A percentile compares a stretch with the other conserved stretches of the same genome.
These are phyloP conservation scores for Pholiota conissans DNA, from an alignment of 768 basidiomycete genomes.

Conservation along the genomic window DNA sequence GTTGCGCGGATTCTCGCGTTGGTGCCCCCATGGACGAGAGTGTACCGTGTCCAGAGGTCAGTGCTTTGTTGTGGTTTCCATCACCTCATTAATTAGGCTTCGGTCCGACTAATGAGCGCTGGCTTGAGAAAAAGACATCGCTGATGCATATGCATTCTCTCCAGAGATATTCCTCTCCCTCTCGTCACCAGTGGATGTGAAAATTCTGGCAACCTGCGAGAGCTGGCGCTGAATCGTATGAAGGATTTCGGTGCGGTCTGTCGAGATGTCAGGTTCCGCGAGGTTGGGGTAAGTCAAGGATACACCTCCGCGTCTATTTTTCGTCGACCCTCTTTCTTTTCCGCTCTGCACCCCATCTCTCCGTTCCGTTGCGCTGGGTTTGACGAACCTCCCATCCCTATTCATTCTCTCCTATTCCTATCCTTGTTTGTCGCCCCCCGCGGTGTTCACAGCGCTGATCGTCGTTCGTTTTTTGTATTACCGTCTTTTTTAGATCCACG, in stretches of 20 bases:
- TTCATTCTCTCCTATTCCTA: neutral
- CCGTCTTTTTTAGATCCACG: slow-evolving; percentile 95
- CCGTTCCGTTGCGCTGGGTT: slow-evolving; percentile 1
- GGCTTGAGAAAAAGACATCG: slow-evolving; percentile 10
- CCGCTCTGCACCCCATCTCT: slow-evolving; percentile 2
- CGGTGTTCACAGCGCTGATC: slow-evolving; percentile 1
- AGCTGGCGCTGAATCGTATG: slow-evolving; percentile 95
- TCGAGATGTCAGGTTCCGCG: slow-evolving; percentile 94
- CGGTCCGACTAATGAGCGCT: slow-evolving; percentile 8
- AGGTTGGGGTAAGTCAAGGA: slow-evolving; percentile 81
- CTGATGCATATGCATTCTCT: slow-evolving; percentile 10
- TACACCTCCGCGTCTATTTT: neutral
- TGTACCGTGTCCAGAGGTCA: slow-evolving; percentile 95
- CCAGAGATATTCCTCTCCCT: slow-evolving; percentile 94
- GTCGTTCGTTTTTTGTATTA: slow-evolving; percentile 8
- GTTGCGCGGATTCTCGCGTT: slow-evolving; percentile 94
- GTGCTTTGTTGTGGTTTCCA: slow-evolving; percentile 20
- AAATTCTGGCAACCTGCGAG: slow-evolving; percentile 95
- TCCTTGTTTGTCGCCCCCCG: neutral
- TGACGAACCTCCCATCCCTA: neutral
- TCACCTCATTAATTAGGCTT: neutral
- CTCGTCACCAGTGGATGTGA: slow-evolving; percentile 97
- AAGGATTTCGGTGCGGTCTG: slow-evolving; percentile 99
- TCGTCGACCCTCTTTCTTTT: neutral
- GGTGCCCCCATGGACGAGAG: slow-evolving; percentile 98